Evolutionary conservation across 2,329 filamentous ascomycete genomes (phyloP).

Genomic region (Fusarium albidum): DNA sequence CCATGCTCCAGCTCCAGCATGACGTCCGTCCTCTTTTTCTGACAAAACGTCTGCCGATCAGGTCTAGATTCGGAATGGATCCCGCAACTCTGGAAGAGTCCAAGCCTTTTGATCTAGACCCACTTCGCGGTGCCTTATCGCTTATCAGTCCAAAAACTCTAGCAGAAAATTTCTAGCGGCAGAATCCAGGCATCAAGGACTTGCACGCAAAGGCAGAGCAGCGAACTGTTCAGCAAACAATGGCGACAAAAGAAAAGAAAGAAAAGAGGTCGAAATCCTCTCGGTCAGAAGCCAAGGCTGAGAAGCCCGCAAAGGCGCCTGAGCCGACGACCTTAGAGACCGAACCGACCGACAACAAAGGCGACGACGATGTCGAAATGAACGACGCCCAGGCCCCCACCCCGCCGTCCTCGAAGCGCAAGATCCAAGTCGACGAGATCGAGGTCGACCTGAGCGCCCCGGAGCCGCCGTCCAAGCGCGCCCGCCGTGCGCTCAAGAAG

Average conservation of each 20-base stretch:
- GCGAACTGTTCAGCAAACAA: constrained; percentile 23
- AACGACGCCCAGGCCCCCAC: constrained; percentile 22
- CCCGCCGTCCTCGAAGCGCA: constrained; percentile 68
- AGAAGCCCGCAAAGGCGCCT: constrained; percentile 15
- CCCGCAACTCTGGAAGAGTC: constrained; percentile 22
- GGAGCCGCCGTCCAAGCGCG: constrained; percentile 94
- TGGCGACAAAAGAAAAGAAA: constrained; percentile 41
- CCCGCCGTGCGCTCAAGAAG: constrained; percentile 89
- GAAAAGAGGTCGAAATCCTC: constrained; percentile 33
- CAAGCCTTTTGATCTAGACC: constrained; percentile 20
- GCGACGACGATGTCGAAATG: constrained; percentile 24
- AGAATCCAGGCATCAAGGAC: neutral
- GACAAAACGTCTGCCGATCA: too few relatives aligned
- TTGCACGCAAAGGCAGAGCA: constrained; percentile 3
- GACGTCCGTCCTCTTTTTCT: too few relatives aligned
- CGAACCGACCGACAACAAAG: constrained; percentile 22
- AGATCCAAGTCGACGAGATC: constrained; percentile 74
- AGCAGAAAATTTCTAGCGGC: constrained; percentile 26
- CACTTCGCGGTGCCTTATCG: constrained; percentile 37
- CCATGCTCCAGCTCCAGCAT: too few relatives aligned
- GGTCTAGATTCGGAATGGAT: neutral
- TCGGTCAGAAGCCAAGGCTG: constrained; percentile 23
- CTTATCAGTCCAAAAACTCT: constrained; percentile 35
- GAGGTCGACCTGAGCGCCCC: constrained; percentile 91
- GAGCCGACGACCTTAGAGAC: constrained; percentile 18